Conservation (phyloP, 176 grass and related monocot genomes). For the Canna indica region DNA sequence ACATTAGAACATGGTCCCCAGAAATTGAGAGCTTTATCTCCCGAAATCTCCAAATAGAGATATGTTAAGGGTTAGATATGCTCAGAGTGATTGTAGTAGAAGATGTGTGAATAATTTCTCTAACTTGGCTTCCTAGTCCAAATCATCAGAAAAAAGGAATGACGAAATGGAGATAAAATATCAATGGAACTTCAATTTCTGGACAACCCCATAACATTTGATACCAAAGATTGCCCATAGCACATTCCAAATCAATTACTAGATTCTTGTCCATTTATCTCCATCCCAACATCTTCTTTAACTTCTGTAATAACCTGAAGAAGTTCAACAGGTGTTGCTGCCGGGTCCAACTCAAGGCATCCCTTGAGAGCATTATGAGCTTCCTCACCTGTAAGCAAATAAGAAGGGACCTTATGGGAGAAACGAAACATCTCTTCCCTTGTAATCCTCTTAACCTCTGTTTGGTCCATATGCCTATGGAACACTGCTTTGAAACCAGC, state of each 20-base stretch:
- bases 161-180: background rate
- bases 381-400: slow-evolving; percentile 57
- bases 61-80: background rate
- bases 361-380: slow-evolving; percentile 49
- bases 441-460: slow-evolving; percentile 36
- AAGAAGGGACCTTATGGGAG: slow-evolving; percentile 60
- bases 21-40: background rate
- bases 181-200: background rate
- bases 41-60: background rate
- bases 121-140: background rate
- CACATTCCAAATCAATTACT: background rate
- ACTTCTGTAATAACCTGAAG: slow-evolving; percentile 50
- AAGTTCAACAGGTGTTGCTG: slow-evolving; percentile 50
- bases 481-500: slow-evolving; percentile 65
- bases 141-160: slow-evolving; percentile 2
- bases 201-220: background rate
- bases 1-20: background rate
- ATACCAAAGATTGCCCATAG: background rate
- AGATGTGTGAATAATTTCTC: background rate
- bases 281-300: slow-evolving; percentile 26
- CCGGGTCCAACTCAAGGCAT: slow-evolving; percentile 64
- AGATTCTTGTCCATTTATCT: background rate
- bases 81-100: background rate
- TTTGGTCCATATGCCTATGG: slow-evolving; percentile 25
- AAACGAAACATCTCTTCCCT: slow-evolving; percentile 74